These are phyloP conservation scores for Boletus tylopilopsis DNA, from an alignment of 768 basidiomycete genomes.

Conservation along the genomic window DNA sequence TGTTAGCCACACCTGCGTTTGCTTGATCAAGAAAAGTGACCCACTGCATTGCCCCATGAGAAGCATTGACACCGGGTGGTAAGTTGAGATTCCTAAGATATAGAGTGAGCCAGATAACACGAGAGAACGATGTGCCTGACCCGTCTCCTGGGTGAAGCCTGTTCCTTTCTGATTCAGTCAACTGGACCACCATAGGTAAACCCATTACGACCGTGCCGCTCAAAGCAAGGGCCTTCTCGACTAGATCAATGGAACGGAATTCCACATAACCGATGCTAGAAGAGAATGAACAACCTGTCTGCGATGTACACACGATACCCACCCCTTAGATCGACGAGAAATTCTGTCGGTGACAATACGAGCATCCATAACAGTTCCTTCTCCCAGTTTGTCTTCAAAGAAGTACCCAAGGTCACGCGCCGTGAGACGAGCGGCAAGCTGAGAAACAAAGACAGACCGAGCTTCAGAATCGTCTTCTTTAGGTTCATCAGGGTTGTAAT, in stretches of 20 bases:
- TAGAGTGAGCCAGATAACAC: constrained; percentile 8
- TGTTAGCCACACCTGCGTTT: constrained; percentile 12
- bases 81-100: constrained; percentile 66
- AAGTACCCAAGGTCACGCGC: constrained; percentile 97
- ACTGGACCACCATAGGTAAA: constrained; percentile 92
- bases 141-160: constrained; percentile 84
- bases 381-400: constrained; percentile 96
- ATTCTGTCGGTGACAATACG: constrained; percentile 94
- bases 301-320: constrained; percentile 20
- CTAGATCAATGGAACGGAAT: constrained; percentile 84
- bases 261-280: constrained; percentile 96
- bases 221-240: constrained; percentile 85
- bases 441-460: constrained; percentile 97
- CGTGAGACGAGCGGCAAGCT: constrained; percentile 94
- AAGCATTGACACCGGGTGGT: constrained; percentile 78
- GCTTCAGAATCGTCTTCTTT: constrained; percentile 97
- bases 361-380: constrained; percentile 91
- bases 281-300: constrained; percentile 3
- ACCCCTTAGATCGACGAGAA: constrained; percentile 98
- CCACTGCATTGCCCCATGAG: constrained; percentile 82
- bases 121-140: constrained; percentile 40
- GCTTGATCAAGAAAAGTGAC: constrained; percentile 33
- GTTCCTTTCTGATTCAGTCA: constrained; percentile 96
- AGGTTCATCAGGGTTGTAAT: constrained; percentile 80
- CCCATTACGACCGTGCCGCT: constrained; percentile 98